Conservation (phyloP, 1,284 basidiomycete species). For the Phlebopus sp. region DNA sequence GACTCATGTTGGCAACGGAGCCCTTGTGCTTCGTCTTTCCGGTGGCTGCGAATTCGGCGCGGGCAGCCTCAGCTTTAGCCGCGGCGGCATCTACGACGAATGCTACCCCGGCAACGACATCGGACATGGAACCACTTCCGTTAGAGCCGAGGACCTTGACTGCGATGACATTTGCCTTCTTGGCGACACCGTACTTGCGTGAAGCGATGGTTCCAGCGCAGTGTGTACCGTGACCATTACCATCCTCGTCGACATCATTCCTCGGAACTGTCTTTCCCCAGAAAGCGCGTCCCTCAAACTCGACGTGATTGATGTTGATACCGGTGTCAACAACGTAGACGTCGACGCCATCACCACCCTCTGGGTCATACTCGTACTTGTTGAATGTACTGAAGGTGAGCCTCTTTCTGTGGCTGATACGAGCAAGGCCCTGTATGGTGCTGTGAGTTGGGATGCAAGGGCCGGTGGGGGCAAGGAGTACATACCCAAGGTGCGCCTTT, state of each 20-base stretch:
- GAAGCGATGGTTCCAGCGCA: slow-evolving; percentile 85
- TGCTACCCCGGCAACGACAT: slow-evolving; percentile 85
- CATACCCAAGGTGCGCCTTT: slow-evolving; percentile 88
- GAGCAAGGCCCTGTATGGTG: slow-evolving; percentile 77
- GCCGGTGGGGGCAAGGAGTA: slow-evolving; percentile 14
- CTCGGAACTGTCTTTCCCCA: slow-evolving; percentile 85
- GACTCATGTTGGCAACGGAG: slow-evolving; percentile 97
- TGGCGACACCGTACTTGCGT: slow-evolving; percentile 88
- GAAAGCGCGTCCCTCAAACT: slow-evolving; percentile 83
- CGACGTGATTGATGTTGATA: slow-evolving; percentile 83
- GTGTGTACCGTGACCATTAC: slow-evolving; percentile 75
- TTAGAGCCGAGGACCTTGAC: slow-evolving; percentile 97
- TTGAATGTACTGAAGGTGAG: slow-evolving; percentile 86
- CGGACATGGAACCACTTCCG: slow-evolving; percentile 94
- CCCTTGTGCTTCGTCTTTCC: slow-evolving; percentile 84
- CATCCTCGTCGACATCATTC: slow-evolving; percentile 77
- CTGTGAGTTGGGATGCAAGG: not conserved
- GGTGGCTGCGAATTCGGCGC: slow-evolving; percentile 58
- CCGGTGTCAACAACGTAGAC: slow-evolving; percentile 86
- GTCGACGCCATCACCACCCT: slow-evolving; percentile 89
- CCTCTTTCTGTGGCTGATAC: slow-evolving; percentile 84
- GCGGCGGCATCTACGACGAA: slow-evolving; percentile 77
- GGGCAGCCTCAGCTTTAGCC: slow-evolving; percentile 54
- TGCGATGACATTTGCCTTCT: slow-evolving; percentile 88
- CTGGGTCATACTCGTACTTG: slow-evolving; percentile 75